Evolutionary conservation across 2,329 filamentous ascomycete species (phyloP).

Genomic region (Didymella arachidicola): DNA sequence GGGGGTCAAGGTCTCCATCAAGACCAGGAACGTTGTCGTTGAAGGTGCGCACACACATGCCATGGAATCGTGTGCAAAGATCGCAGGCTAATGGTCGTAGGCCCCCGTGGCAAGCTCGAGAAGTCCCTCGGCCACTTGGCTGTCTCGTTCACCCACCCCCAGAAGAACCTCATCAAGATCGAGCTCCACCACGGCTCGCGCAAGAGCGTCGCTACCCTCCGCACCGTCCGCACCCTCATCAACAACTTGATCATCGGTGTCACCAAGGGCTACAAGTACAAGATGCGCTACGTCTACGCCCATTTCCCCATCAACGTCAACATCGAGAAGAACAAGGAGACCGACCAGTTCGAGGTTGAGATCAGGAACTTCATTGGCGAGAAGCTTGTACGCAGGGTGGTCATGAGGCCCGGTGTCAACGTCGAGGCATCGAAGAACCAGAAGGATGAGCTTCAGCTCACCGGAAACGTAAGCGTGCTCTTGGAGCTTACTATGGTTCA

Average conservation of each 20-base stretch:
- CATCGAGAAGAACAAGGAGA: slow-evolving; percentile 94
- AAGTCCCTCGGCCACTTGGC: slow-evolving; percentile 98
- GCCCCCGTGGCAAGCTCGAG: slow-evolving; percentile 76
- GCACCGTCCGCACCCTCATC: slow-evolving; percentile 97
- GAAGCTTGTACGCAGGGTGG: slow-evolving; percentile 95
- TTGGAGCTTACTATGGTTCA: slow-evolving; percentile 1
- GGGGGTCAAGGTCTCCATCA: slow-evolving; percentile 97
- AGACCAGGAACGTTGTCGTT: slow-evolving; percentile 94
- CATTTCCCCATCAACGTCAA: slow-evolving; percentile 99
- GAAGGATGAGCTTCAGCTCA: slow-evolving; percentile 97
- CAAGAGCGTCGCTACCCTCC: slow-evolving; percentile 97
- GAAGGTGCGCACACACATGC: slow-evolving; percentile 76
- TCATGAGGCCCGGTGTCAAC: slow-evolving; percentile 88
- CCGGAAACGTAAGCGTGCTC: slow-evolving; percentile 70
- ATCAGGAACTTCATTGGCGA: slow-evolving; percentile 83
- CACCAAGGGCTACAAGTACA: slow-evolving; percentile 99
- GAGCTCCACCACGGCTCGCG: slow-evolving; percentile 98
- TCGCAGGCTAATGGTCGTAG: slow-evolving; percentile 8
- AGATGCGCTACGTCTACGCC: slow-evolving; percentile 99
- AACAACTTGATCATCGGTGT: slow-evolving; percentile 99
- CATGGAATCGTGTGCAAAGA: background rate
- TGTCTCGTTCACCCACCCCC: slow-evolving; percentile 91
- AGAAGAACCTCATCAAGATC: slow-evolving; percentile 89
- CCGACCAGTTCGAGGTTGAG: slow-evolving; percentile 88
- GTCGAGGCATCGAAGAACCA: slow-evolving; percentile 88